Evolutionary conservation across 2,329 filamentous ascomycete genomes (phyloP).

Genomic region (Fusarium liriodendri): DNA sequence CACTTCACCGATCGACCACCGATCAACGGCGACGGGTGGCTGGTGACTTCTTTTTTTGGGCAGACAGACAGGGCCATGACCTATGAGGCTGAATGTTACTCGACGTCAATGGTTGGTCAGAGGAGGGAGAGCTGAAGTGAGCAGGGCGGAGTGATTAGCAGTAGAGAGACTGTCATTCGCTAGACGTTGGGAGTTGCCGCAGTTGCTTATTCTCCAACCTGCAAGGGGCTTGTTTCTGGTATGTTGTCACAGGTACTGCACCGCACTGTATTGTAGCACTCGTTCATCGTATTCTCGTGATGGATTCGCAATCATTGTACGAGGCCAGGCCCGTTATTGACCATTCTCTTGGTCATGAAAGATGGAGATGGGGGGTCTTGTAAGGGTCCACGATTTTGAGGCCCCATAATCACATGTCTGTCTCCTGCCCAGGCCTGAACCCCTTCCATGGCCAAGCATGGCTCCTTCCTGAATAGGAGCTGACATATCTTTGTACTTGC

Average conservation of each 20-base stretch:
- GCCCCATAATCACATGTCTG: slow-evolving; percentile 39
- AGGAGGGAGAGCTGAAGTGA: not conserved
- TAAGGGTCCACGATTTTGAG: slow-evolving; percentile 12
- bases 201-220: not conserved
- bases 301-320: not conserved
- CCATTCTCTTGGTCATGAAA: not conserved
- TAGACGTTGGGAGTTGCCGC: not conserved
- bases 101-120: not conserved
- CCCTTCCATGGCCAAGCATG: slow-evolving; percentile 4
- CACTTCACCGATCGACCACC: not conserved
- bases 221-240: not conserved
- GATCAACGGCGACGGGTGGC: slow-evolving; percentile 1
- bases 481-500: slow-evolving; percentile 10
- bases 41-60: not conserved
- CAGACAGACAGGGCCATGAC: not conserved
- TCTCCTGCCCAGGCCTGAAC: not conserved
- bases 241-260: not conserved
- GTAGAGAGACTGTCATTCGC: not conserved
- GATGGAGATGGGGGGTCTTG: not conserved
- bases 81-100: slow-evolving; percentile 3
- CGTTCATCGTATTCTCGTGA: not conserved
- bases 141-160: not conserved
- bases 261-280: not conserved
- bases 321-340: not conserved
- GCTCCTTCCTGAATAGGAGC: slow-evolving; percentile 34